Percentiles rank a stretch among this genome's conserved stretches.
These are phyloP conservation scores for Daldinia concentrica DNA, from an alignment of 495 filamentous ascomycete species.

Conservation along the genomic window DNA sequence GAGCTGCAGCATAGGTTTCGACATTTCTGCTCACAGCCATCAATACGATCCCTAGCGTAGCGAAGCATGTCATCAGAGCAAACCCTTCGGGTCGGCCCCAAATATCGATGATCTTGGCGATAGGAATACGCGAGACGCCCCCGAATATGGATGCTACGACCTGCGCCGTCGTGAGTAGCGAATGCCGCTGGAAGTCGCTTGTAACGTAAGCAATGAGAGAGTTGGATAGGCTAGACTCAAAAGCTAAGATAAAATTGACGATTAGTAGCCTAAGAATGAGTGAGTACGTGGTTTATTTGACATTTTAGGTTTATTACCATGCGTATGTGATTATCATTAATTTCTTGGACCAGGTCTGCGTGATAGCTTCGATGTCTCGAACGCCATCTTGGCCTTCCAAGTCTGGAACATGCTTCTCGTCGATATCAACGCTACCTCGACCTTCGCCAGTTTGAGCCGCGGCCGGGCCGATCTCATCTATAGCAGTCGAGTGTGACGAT, in stretches of 20 bases:
- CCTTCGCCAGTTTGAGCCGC: too few relatives aligned
- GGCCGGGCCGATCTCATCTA: too few relatives aligned
- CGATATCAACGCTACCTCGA: neutral
- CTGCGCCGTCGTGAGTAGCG: constrained; percentile 34
- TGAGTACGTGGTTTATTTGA: too few relatives aligned
- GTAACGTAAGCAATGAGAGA: too few relatives aligned
- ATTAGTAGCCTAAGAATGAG: too few relatives aligned
- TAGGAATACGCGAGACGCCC: constrained; percentile 62
- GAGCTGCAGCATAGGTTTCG: constrained; percentile 52
- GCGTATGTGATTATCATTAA: constrained; percentile 40
- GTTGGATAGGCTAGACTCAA: too few relatives aligned
- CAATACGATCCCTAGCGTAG: constrained; percentile 50
- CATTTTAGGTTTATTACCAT: too few relatives aligned
- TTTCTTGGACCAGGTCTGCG: constrained; percentile 45
- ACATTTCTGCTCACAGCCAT: constrained; percentile 54
- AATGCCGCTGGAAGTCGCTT: too few relatives aligned
- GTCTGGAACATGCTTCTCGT: constrained; percentile 8
- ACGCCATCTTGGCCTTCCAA: constrained; percentile 46
- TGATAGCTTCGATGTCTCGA: constrained; percentile 47
- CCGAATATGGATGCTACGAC: constrained; percentile 62
- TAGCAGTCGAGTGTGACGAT: too few relatives aligned
- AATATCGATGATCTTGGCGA: constrained; percentile 67
- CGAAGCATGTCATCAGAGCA: constrained; percentile 42
- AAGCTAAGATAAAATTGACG: too few relatives aligned
- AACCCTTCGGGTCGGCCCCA: constrained; percentile 59